Conservation (phyloP, 805 yeast genomes). For the Saitoella complicata region DNA sequence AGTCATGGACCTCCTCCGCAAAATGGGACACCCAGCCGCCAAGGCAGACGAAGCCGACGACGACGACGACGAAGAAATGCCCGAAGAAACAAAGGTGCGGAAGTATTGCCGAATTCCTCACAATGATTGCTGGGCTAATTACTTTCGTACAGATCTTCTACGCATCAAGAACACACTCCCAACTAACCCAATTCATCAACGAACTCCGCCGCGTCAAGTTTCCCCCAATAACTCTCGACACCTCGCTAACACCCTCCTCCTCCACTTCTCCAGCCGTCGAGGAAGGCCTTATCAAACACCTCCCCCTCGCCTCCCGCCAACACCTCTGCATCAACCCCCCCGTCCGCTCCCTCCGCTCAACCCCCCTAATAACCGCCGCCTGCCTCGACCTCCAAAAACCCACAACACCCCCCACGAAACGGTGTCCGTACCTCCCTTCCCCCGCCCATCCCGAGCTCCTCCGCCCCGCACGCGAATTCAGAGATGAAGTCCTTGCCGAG, state of each 20-base stretch:
- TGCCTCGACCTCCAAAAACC: constrained; percentile 54
- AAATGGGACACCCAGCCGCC: constrained; percentile 2
- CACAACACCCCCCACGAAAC: constrained; percentile 12
- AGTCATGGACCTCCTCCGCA: not conserved
- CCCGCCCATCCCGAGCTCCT: not conserved
- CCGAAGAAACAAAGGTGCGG: constrained; percentile 6
- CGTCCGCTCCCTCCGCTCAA: constrained; percentile 33
- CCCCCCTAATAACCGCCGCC: constrained; percentile 55
- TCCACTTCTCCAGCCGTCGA: too few relatives aligned
- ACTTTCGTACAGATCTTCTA: constrained; percentile 41
- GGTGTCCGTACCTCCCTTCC: constrained; percentile 26
- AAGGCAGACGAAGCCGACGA: constrained; percentile 10
- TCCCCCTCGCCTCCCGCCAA: constrained; percentile 69
- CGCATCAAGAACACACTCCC: constrained; percentile 85
- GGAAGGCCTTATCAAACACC: constrained; percentile 42
- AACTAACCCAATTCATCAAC: constrained; percentile 59
- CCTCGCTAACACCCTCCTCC: constrained; percentile 11
- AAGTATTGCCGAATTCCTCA: not conserved
- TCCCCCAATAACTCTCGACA: constrained; percentile 36
- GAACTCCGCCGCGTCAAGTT: constrained; percentile 50
- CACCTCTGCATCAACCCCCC: constrained; percentile 66
- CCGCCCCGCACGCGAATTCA: constrained; percentile 26
- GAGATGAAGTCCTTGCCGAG: constrained; percentile 38
- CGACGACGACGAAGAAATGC: constrained; percentile 6
- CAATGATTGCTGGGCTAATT: too few relatives aligned